Percentiles rank a stretch among this genome's conserved stretches.
phyloP scores from a whole-genome alignment of 495 filamentous ascomycete genomes.

The Penicillium robsamsonii region DNA sequence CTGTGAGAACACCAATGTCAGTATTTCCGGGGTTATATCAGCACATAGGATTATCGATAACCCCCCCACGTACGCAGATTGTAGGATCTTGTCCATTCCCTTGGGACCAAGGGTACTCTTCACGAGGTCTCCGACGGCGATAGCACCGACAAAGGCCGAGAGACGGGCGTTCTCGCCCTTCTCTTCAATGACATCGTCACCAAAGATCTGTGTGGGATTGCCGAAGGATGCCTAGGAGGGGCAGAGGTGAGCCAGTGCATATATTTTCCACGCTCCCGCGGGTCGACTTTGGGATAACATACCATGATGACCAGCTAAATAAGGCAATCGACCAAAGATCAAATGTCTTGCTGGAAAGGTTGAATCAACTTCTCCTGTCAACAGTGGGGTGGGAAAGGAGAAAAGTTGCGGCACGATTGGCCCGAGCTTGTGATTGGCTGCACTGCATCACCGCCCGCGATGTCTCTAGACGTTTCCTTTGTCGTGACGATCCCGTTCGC shows the following conservation, averaged over 20 bases:
- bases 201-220: constrained; percentile 97
- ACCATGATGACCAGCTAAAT: constrained; percentile 38
- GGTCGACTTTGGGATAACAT: not conserved
- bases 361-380: constrained; percentile 26
- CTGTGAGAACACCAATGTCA: constrained; percentile 39
- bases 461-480: constrained; percentile 14
- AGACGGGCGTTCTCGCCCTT: constrained; percentile 99
- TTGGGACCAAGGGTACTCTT: constrained; percentile 97
- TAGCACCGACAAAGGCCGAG: constrained; percentile 93
- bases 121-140: constrained; percentile 93
- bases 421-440: constrained; percentile 35
- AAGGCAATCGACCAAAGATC: constrained; percentile 27
- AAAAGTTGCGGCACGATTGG: constrained; percentile 41
- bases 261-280: not conserved
- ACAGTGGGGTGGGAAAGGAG: constrained; percentile 34
- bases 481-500: constrained; percentile 1
- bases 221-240: constrained; percentile 49
- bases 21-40: constrained; percentile 16
- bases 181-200: constrained; percentile 94
- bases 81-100: constrained; percentile 99
- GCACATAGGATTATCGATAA: constrained; percentile 15
- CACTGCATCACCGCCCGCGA: constrained; percentile 33
- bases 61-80: constrained; percentile 74
- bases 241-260: constrained; percentile 8
- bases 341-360: constrained; percentile 23